A percentile compares a stretch with the other conserved stretches of the same genome.
phyloP scores from a whole-genome alignment of 2,329 filamentous ascomycete genomes.

The Emmonsia crescens region DNA sequence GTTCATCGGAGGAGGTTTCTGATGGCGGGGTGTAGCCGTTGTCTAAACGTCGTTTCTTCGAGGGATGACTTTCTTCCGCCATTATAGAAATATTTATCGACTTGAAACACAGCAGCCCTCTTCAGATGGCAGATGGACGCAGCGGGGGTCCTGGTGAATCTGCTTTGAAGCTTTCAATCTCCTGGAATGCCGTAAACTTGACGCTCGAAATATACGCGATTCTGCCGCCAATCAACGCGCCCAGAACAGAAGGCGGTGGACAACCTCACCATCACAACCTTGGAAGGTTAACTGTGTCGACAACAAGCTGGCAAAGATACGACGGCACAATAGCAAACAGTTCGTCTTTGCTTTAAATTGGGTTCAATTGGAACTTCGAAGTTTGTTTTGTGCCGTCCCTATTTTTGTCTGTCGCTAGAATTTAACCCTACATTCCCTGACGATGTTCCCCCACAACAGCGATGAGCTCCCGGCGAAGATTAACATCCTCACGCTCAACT shows the following conservation, averaged over 20 bases:
- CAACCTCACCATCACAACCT: background rate
- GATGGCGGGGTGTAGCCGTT: slow-evolving; percentile 17
- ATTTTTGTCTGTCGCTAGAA: background rate
- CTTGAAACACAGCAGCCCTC: background rate
- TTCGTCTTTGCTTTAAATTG: background rate
- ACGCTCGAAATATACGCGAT: slow-evolving; percentile 1
- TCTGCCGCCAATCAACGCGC: slow-evolving; percentile 10
- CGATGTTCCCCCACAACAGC: slow-evolving; percentile 8
- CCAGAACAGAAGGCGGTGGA: slow-evolving; percentile 17
- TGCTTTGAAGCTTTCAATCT: background rate
- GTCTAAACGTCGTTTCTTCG: slow-evolving; percentile 26
- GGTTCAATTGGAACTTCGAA: background rate
- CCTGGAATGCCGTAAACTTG: background rate
- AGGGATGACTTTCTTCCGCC: slow-evolving; percentile 17
- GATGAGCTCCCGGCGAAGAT: slow-evolving; percentile 43
- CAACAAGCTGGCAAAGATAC: background rate
- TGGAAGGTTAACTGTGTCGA: background rate
- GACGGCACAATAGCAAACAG: background rate
- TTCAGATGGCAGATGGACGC: background rate
- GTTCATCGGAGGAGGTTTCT: slow-evolving; percentile 30
- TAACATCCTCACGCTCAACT: slow-evolving; percentile 81
- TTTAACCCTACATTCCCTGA: background rate
- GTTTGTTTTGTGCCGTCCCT: background rate
- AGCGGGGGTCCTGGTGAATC: background rate
- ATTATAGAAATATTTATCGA: slow-evolving; percentile 12